These are phyloP conservation scores for Helotiales sp. DNA, from an alignment of 2,329 filamentous ascomycete species.

Conservation along the genomic window DNA sequence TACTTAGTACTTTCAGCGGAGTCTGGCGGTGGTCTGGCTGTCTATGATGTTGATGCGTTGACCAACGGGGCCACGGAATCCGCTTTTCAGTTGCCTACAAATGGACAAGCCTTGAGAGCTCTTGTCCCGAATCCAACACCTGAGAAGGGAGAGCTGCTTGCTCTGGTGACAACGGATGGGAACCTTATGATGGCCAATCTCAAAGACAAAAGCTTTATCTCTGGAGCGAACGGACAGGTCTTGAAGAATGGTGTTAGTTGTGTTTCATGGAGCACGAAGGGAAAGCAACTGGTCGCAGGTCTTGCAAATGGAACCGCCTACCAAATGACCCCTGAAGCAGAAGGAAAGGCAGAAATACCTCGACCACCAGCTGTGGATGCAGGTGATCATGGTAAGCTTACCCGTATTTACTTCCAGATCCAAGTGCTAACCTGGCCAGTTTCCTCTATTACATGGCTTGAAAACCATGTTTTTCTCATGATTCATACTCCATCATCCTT, in stretches of 20 bases:
- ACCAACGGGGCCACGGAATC: slow-evolving; percentile 65
- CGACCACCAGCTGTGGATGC: slow-evolving; percentile 66
- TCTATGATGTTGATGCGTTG: slow-evolving; percentile 75
- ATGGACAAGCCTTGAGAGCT: slow-evolving; percentile 69
- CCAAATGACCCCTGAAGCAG: slow-evolving; percentile 83
- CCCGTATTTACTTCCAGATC: neutral
- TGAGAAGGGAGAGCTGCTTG: slow-evolving; percentile 73
- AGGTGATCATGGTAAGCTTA: slow-evolving; percentile 64
- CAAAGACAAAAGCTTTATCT: slow-evolving; percentile 59
- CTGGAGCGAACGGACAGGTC: slow-evolving; percentile 60
- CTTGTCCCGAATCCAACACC: slow-evolving; percentile 78
- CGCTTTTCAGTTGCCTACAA: slow-evolving; percentile 75
- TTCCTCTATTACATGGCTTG: slow-evolving; percentile 82
- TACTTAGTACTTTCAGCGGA: slow-evolving; percentile 83
- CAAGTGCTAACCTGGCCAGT: slow-evolving; percentile 49
- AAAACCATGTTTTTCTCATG: slow-evolving; percentile 80
- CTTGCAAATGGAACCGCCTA: slow-evolving; percentile 75
- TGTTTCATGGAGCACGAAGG: slow-evolving; percentile 86
- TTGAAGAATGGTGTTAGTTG: slow-evolving; percentile 78
- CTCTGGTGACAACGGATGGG: slow-evolving; percentile 76
- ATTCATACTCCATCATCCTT: slow-evolving; percentile 70
- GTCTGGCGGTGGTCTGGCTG: slow-evolving; percentile 74
- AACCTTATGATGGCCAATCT: slow-evolving; percentile 84
- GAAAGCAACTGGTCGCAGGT: slow-evolving; percentile 90
- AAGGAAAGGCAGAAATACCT: slow-evolving; percentile 75